Evolutionary conservation across 106 monocot species (phyloP), one percentile per base, ranked within the genome.

Genomic region (Narthecium ossifragum): DNA sequence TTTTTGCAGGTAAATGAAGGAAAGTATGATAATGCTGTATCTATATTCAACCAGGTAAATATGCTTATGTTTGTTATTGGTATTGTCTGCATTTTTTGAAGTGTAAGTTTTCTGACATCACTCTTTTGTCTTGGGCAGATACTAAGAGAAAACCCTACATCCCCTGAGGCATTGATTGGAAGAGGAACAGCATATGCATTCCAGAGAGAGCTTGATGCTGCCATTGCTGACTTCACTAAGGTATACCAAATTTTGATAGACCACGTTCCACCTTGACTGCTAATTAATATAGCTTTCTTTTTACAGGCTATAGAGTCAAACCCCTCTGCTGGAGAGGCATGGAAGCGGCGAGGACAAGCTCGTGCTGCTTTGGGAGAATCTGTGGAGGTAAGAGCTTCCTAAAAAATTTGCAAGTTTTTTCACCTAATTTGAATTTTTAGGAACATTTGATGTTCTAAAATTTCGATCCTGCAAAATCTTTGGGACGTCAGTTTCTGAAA

Each of bases 111-210:
- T n/a, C 4, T 62, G 38, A 46, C 31, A 50, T 32, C 29, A 30
- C 26, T 26, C 8, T 33, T 46, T 37, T 59, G n/a, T n/a, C n/a
- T n/a, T n/a, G n/a, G n/a, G 31, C 18, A 93, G 94, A 71, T 94
- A 49, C 65, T 94, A 73, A 72, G 61, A 62, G 89, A 94, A 59
- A 86, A 80, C 70, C 83, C 89, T 59, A 67, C 54, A 40, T 94
- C 85, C 51, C 83, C 89, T 29, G 89, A 90, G 67, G 86, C 89
- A 46, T 75, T 94, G 46, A 90, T 94, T 34, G 94, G 94, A 65
- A 83, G 94, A 65, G 94, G 94, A 39, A 94, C 94, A 60, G 82
- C 89, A 60, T 78, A 83, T 83, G 94, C 94, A 55, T 94, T 94
- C 50, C 71, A 90, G 78, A 83, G 86, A 67, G 86, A 89, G 48